Conservation (phyloP, 495 filamentous ascomycete genomes). For the Letharia columbiana region DNA sequence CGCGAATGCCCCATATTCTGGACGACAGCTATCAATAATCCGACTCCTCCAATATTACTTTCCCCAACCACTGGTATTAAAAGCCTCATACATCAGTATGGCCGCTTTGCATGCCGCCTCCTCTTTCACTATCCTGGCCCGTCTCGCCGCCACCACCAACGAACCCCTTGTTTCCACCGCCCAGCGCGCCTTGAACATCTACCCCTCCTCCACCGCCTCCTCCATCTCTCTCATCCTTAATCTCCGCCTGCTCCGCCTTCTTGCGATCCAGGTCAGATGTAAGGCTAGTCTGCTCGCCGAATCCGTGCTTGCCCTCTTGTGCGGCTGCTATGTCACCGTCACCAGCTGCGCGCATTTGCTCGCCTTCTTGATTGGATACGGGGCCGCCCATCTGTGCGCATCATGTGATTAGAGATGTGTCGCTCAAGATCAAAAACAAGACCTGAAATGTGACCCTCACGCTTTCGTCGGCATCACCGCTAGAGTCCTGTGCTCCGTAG, state of each 20-base stretch:
- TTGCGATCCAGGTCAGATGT: slow-evolving; percentile 40
- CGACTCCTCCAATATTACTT: not conserved
- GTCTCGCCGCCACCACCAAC: not conserved
- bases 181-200: slow-evolving; percentile 23
- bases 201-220: slow-evolving; percentile 17
- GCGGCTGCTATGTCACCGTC: slow-evolving; percentile 49
- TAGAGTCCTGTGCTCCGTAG: slow-evolving; percentile 24
- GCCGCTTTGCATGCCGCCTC: slow-evolving; percentile 14
- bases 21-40: slow-evolving; percentile 21
- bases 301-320: slow-evolving; percentile 33
- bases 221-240: slow-evolving; percentile 30
- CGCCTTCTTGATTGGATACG: slow-evolving; percentile 41
- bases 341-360: slow-evolving; percentile 45
- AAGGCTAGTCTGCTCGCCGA: slow-evolving; percentile 34
- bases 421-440: not conserved
- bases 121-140: slow-evolving; percentile 8
- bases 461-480: slow-evolving; percentile 21
- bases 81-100: slow-evolving; percentile 6
- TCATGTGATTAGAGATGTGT: not conserved
- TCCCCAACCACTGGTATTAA: not conserved
- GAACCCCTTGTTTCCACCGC: slow-evolving; percentile 18
- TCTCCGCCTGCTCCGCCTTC: slow-evolving; percentile 37
- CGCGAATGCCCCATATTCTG: slow-evolving; percentile 40
- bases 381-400: slow-evolving; percentile 20
- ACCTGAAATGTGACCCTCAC: slow-evolving; percentile 23